Evolutionary conservation across 2,329 filamentous ascomycete genomes (phyloP).

Genomic region (Trichoderma endophyticum): DNA sequence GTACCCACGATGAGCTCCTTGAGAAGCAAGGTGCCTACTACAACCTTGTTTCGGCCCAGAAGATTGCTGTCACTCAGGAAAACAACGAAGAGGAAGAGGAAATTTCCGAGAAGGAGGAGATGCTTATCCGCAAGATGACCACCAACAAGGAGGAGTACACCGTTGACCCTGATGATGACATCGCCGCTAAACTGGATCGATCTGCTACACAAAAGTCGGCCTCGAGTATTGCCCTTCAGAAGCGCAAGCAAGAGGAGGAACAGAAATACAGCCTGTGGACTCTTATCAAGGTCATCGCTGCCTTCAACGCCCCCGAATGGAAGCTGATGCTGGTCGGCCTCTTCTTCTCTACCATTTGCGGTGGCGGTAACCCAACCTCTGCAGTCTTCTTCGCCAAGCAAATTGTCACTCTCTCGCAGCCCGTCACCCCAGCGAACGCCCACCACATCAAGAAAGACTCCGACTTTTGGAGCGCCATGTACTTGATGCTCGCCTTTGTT

Average conservation of each 20-base stretch:
- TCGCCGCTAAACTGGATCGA: conserved; percentile 56
- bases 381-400: conserved; percentile 83
- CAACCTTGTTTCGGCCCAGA: conserved; percentile 84
- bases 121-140: conserved; percentile 47
- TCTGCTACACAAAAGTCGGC: conserved; percentile 55
- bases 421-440: conserved; percentile 51
- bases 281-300: conserved; percentile 73
- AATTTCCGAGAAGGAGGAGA: conserved; percentile 47
- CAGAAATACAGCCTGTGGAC: conserved; percentile 68
- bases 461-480: conserved; percentile 89
- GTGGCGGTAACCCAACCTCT: conserved; percentile 70
- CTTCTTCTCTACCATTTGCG: conserved; percentile 72
- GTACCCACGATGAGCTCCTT: conserved; percentile 78
- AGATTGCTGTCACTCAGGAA: conserved; percentile 64
- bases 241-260: conserved; percentile 47
- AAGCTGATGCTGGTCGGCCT: conserved; percentile 70
- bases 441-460: conserved; percentile 64
- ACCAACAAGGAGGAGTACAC: conserved; percentile 41
- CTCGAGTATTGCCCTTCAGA: conserved; percentile 68
- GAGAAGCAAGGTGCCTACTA: conserved; percentile 70
- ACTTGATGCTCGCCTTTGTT: conserved; percentile 75
- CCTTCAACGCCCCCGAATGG: conserved; percentile 75
- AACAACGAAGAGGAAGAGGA: conserved; percentile 50
- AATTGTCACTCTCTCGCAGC: conserved; percentile 64
- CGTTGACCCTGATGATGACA: conserved; percentile 62